Base-by-base conservation (phyloP, 768 basidiomycete species). In the Suillus alpinus region DNA sequence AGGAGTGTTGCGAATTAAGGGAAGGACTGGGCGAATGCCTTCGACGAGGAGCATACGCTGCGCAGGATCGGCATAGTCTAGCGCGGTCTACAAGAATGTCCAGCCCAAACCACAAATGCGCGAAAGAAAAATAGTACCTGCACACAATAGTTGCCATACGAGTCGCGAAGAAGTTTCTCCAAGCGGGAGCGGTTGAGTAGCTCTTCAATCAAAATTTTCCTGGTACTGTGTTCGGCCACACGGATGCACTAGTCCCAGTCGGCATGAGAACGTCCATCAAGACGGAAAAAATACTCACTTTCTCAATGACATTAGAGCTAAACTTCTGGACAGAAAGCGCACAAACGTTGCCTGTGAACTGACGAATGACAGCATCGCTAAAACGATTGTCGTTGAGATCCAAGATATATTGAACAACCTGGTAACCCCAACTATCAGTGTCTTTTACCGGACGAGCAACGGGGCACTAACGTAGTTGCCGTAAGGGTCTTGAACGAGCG, bases 251-350 rank as follows among this genome's bases (percentile, higher is more conserved):
- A 49, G 39, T n/a, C 18, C 18, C 49, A 50, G 5, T 50, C 10
- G 18, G 23, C 37, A 39, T 55, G 37, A 55, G 23, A 26, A 62
- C 52, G 56, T 9, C 6, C 50, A 32, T 59, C 13, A 41, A 60
- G 7, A 51, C 37, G 31, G 12, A 59, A 50, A 46, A 50, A 57
- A 32, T 1, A 62, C 76, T 10, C 41, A 90, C 91, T 83, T 97
- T 97, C 78, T 97, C 95, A 63, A 97, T 95, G 62, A 99, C 97
- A 73, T 99, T 99, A 63, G 96, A 98, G 64, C 94, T 96, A 78
- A 99, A 99, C 78, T 99, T 99, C 75, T 99, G 97, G 16, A 98
- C 96, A 6, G 95, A 98, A 57, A 99, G 79, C 6, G 94, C 94
- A 73, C 95, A 98, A 62, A 98, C 93, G 70, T 99, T 98, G 68